Evolutionary conservation across 2,329 filamentous ascomycete species (phyloP).

Genomic region (Colletotrichum musicola): DNA sequence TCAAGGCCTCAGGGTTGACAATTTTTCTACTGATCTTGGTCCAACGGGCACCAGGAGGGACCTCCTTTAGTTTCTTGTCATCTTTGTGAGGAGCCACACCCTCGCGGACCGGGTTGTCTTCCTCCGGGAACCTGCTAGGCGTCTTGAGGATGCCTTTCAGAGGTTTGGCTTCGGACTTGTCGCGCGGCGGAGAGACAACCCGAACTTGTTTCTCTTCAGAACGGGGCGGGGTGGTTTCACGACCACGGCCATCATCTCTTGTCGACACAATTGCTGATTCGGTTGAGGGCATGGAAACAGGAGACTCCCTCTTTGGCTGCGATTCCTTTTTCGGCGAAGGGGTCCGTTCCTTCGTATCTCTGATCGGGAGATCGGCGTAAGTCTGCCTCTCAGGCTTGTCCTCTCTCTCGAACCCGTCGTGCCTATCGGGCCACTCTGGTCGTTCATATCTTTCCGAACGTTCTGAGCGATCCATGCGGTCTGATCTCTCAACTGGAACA

Average conservation of each 20-base stretch:
- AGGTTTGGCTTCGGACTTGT: constrained; percentile 74
- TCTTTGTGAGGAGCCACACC: constrained; percentile 96
- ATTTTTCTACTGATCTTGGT: constrained; percentile 91
- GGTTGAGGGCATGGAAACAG: constrained; percentile 29
- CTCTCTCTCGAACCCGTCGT: constrained; percentile 17
- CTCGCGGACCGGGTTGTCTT: constrained; percentile 84
- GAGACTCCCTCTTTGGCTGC: constrained; percentile 29
- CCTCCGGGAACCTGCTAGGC: constrained; percentile 89
- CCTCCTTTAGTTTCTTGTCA: constrained; percentile 77
- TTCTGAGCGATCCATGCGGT: constrained; percentile 22
- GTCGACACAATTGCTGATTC: constrained; percentile 30
- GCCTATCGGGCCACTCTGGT: constrained; percentile 14
- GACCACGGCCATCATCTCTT: constrained; percentile 55
- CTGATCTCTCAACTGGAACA: constrained; percentile 32
- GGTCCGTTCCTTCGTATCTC: constrained; percentile 28
- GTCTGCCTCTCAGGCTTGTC: constrained; percentile 29
- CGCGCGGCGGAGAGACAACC: constrained; percentile 78
- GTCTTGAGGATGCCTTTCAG: constrained; percentile 89
- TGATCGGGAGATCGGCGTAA: constrained; percentile 31
- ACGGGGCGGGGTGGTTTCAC: constrained; percentile 51
- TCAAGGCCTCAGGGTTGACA: constrained; percentile 90
- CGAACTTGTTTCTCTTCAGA: constrained; percentile 65
- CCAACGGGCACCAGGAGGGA: constrained; percentile 86
- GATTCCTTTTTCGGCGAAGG: constrained; percentile 36
- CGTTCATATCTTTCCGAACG: constrained; percentile 24